Percentiles rank a stretch among this genome's conserved stretches.
Evolutionary conservation across 139 green algal genomes (phyloP).

Genomic region (Dunaliella primolecta): DNA sequence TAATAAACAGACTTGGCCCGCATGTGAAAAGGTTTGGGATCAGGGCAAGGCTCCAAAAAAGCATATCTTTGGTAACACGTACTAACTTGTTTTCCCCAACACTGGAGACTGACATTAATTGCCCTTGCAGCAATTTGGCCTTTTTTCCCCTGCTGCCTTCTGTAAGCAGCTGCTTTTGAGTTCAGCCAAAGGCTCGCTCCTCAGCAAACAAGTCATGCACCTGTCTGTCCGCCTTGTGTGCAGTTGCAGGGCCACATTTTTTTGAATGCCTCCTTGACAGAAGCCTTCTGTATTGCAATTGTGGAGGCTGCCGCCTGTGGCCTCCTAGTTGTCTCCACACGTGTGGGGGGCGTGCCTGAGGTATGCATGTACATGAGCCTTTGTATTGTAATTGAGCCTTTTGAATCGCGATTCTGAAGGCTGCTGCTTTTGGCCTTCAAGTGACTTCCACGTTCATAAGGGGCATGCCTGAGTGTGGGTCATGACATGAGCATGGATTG

Average conservation of each 20-base stretch:
- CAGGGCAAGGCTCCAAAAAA: too few species aligned
- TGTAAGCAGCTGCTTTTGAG: too few species aligned
- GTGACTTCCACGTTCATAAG: background rate
- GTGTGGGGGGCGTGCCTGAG: constrained; percentile 95
- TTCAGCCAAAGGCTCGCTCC: too few species aligned
- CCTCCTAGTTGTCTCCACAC: constrained; percentile 84
- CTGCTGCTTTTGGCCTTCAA: background rate
- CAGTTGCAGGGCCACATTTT: constrained; percentile 27
- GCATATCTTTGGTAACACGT: too few species aligned
- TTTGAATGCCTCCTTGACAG: constrained; percentile 90
- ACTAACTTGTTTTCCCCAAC: too few species aligned
- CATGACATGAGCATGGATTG: background rate
- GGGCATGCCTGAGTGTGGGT: background rate
- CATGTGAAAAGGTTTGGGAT: too few species aligned
- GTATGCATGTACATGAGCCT: constrained; percentile 22
- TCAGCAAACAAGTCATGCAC: too few species aligned
- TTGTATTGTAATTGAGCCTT: background rate
- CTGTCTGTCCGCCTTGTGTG: too few species aligned
- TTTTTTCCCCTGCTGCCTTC: too few species aligned
- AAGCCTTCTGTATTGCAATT: constrained; percentile 97
- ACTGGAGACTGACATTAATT: too few species aligned
- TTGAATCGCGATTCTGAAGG: background rate
- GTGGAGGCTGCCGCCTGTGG: constrained; percentile 88
- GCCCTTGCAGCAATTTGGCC: too few species aligned
- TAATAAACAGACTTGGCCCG: too few species aligned